phyloP scores from a whole-genome alignment of 345 rosid species.

The Aurinia saxatilis region DNA sequence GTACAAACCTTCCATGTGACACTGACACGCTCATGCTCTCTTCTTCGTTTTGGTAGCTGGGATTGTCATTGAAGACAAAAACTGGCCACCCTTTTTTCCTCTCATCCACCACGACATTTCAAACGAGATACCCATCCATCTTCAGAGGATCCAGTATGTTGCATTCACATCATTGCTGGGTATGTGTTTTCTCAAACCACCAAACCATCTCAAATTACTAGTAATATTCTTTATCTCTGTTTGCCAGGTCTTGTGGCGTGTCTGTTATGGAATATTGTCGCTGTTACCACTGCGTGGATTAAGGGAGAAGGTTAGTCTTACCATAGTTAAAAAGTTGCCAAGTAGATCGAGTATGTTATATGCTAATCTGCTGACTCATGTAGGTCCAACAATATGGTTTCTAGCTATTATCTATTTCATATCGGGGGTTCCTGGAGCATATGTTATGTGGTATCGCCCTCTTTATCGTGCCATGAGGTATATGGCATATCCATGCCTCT shows the following conservation, averaged over 20 bases:
- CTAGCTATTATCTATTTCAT: slow-evolving; percentile 88
- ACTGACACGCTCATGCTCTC: background rate
- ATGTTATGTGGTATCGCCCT: slow-evolving; percentile 87
- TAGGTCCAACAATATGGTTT: slow-evolving; percentile 93
- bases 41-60: slow-evolving; percentile 67
- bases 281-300: slow-evolving; percentile 82
- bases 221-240: background rate
- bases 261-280: slow-evolving; percentile 81
- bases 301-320: slow-evolving; percentile 74
- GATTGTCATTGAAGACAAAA: slow-evolving; percentile 81
- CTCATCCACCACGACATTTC: slow-evolving; percentile 88
- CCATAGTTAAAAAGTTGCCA: background rate
- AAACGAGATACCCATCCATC: slow-evolving; percentile 90
- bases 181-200: slow-evolving; percentile 14
- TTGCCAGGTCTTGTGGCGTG: slow-evolving; percentile 70
- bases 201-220: background rate
- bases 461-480: slow-evolving; percentile 96
- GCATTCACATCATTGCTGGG: slow-evolving; percentile 90
- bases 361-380: slow-evolving; percentile 10
- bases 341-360: background rate
- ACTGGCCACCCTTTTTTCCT: slow-evolving; percentile 94
- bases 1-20: background rate
- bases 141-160: slow-evolving; percentile 77
- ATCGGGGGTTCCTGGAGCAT: slow-evolving; percentile 86
- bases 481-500: background rate